Conservation (phyloP, 2,329 filamentous ascomycete genomes). For the Paracoccidioides lutzii region DNA sequence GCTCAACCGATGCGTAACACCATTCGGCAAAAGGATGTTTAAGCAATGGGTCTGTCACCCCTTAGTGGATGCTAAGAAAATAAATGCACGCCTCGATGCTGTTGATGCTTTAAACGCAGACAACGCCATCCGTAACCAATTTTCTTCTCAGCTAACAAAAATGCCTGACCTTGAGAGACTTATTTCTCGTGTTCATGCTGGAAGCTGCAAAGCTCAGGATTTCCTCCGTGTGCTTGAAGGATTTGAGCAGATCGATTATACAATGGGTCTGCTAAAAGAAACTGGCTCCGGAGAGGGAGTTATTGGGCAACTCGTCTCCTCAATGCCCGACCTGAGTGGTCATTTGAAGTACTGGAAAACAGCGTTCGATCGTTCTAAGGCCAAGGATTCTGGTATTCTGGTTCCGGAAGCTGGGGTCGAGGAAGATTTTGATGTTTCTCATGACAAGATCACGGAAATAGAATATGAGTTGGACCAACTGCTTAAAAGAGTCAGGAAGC, state of each 20-base stretch:
- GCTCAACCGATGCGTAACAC: slow-evolving; percentile 87
- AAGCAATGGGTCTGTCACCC: slow-evolving; percentile 97
- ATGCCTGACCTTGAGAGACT: slow-evolving; percentile 89
- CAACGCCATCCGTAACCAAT: slow-evolving; percentile 65
- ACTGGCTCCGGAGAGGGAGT: slow-evolving; percentile 69
- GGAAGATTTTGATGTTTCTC: slow-evolving; percentile 78
- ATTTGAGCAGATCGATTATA: slow-evolving; percentile 96
- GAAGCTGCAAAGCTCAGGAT: slow-evolving; percentile 77
- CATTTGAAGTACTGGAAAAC: slow-evolving; percentile 76
- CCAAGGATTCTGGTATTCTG: slow-evolving; percentile 65
- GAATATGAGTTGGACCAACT: slow-evolving; percentile 59
- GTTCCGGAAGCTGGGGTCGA: slow-evolving; percentile 81
- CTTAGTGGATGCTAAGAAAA: slow-evolving; percentile 69
- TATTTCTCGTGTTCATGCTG: slow-evolving; percentile 87
- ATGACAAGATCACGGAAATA: slow-evolving; percentile 62
- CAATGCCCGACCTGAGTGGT: slow-evolving; percentile 72
- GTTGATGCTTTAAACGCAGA: slow-evolving; percentile 88
- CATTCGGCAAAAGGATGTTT: slow-evolving; percentile 92
- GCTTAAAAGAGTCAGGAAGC: slow-evolving; percentile 55
- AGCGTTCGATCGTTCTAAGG: slow-evolving; percentile 74
- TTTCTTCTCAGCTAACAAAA: slow-evolving; percentile 74
- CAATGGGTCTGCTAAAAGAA: slow-evolving; percentile 63
- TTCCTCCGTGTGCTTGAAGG: slow-evolving; percentile 90
- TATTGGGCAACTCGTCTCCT: slow-evolving; percentile 65
- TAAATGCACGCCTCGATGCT: slow-evolving; percentile 87